phyloP scores from a whole-genome alignment of 208 protist genomes.

The Lotmaria passim region DNA sequence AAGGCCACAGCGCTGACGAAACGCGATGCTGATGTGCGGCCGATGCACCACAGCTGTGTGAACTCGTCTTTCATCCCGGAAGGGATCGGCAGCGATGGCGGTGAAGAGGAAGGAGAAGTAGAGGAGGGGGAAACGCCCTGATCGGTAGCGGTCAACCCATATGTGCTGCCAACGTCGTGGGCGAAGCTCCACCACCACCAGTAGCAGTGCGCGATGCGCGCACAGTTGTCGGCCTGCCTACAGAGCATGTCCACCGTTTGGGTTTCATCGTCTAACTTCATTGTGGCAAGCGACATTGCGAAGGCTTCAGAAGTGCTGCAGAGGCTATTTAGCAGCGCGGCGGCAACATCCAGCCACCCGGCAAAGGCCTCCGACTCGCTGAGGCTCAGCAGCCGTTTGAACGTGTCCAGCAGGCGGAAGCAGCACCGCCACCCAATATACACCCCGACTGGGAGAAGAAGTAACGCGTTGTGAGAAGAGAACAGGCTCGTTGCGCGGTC shows the following conservation, averaged over 20 bases:
- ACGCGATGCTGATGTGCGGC: background rate
- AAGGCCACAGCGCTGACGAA: constrained; percentile 7
- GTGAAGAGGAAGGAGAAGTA: background rate
- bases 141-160: constrained; percentile 6
- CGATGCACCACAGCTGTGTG: constrained; percentile 19
- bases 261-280: background rate
- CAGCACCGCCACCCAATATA: constrained; percentile 30
- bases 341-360: constrained; percentile 22
- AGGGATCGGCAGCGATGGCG: too few species aligned
- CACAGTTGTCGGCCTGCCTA: background rate
- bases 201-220: constrained; percentile 4
- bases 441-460: constrained; percentile 14
- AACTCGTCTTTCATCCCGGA: background rate
- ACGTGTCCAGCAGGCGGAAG: constrained; percentile 13
- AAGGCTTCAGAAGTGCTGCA: background rate
- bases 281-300: too few species aligned
- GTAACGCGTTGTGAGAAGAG: background rate
- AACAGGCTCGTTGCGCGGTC: constrained; percentile 1
- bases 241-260: background rate
- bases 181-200: constrained; percentile 37
- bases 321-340: constrained; percentile 22
- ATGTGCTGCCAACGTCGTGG: constrained; percentile 4
- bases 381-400: constrained; percentile 3
- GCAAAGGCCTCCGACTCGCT: constrained; percentile 13
- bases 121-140: background rate